Evolutionary conservation across 441 rosid species (phyloP).

Genomic region (Corymbia citriodora): DNA sequence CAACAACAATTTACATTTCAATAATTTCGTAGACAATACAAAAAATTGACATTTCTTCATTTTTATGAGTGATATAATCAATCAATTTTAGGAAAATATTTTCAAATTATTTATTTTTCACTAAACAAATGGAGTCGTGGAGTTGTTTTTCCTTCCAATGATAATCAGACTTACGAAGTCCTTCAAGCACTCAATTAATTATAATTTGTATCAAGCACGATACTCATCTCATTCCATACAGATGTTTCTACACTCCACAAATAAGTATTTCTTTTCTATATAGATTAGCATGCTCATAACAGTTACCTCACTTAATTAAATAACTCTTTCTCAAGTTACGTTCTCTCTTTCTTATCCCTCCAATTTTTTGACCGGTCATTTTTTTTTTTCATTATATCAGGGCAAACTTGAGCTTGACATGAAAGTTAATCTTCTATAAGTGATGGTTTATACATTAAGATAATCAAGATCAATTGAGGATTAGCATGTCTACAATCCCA

Average conservation of each 20-base stretch:
- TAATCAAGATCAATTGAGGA: background rate
- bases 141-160: background rate
- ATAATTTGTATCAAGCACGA: no score
- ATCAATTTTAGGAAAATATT: no score
- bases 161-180: fast-evolving
- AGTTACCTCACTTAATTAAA: background rate
- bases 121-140: no score
- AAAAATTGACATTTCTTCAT: no score
- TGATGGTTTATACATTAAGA: background rate
- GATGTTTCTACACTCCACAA: background rate
- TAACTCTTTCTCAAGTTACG: no score
- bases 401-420: background rate
- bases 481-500: background rate
- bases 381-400: no score
- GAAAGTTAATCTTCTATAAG: background rate
- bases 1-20: no score
- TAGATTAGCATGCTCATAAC: background rate
- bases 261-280: background rate
- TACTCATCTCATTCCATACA: background rate
- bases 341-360: background rate
- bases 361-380: background rate
- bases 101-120: no score
- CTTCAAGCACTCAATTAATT: background rate
- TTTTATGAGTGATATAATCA: no score
- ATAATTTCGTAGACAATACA: no score